Percentiles rank a stretch among this genome's conserved stretches.
Evolutionary conservation across 2,329 filamentous ascomycete species (phyloP).

Genomic region (Didymosphaeria variabile): DNA sequence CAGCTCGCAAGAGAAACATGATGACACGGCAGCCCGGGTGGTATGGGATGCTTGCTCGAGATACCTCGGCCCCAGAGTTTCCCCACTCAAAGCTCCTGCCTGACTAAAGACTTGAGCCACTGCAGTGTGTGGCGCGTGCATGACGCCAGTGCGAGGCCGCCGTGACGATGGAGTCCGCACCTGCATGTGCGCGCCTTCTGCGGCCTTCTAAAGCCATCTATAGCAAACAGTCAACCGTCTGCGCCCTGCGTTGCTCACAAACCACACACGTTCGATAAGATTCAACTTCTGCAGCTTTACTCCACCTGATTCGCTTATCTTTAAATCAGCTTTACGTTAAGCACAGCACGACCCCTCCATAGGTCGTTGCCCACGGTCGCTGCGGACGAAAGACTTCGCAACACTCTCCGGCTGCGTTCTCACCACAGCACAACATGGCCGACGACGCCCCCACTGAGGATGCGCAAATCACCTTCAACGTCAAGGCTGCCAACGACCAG

Average conservation of each 20-base stretch:
- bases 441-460: conserved; percentile 71
- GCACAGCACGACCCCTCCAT: conserved; percentile 12
- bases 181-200: conserved; percentile 30
- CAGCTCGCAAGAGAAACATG: conserved; percentile 3
- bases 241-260: conserved; percentile 5
- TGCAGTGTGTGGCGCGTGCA: conserved; percentile 12
- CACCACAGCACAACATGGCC: conserved; percentile 62
- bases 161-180: conserved; percentile 13
- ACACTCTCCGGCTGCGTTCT: conserved; percentile 1
- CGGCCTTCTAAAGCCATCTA: conserved; percentile 38
- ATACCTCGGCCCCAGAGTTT: conserved; percentile 24
- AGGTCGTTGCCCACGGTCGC: conserved; percentile 14
- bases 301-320: conserved; percentile 5
- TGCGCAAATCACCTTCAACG: conserved; percentile 88
- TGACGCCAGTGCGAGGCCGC: conserved; percentile 7
- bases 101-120: not conserved
- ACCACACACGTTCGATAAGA: conserved; percentile 9
- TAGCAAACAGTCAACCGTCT: conserved; percentile 15
- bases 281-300: not conserved
- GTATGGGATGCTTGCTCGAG: conserved; percentile 1
- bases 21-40: not conserved
- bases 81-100: conserved; percentile 12
- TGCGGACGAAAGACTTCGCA: conserved; percentile 14
- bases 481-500: conserved; percentile 94
- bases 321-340: conserved; percentile 1